phyloP scores from a whole-genome alignment of 1,284 basidiomycete genomes.

The Ganoderma resinaceum region DNA sequence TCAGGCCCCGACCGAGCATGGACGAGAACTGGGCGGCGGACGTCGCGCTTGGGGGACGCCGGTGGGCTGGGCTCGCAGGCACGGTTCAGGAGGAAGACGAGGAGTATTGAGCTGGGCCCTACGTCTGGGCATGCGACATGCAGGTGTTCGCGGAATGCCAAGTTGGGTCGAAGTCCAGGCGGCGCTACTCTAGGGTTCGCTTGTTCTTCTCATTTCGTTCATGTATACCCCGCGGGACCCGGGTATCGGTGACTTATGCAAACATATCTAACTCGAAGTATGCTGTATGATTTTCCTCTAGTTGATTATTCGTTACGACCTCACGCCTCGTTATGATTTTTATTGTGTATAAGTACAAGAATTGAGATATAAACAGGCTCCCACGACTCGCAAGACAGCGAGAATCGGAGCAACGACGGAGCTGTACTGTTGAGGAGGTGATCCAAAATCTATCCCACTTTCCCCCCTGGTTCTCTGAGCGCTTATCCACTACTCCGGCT shows the following conservation, averaged over 20 bases:
- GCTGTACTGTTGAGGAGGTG: no score
- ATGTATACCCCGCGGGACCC: neutral
- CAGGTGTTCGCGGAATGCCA: slow-evolving; percentile 2
- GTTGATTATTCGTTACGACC: slow-evolving; percentile 19
- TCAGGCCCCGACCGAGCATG: slow-evolving; percentile 76
- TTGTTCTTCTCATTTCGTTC: neutral
- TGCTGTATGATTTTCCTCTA: slow-evolving; percentile 17
- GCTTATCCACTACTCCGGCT: no score
- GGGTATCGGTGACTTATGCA: slow-evolving; percentile 23
- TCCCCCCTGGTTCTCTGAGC: no score
- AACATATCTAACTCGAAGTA: slow-evolving; percentile 26
- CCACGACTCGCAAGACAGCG: no score
- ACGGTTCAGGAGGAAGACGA: slow-evolving; percentile 46
- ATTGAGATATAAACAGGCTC: no score
- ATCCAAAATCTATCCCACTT: no score
- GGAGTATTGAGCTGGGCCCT: slow-evolving; percentile 34
- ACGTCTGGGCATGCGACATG: neutral
- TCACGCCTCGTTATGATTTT: slow-evolving; percentile 15
- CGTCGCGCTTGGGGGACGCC: slow-evolving; percentile 25
- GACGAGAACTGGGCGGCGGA: slow-evolving; percentile 46
- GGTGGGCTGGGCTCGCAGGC: slow-evolving; percentile 41
- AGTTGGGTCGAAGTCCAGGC: neutral
- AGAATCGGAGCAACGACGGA: no score
- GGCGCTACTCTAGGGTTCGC: neutral
- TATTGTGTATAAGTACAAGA: slow-evolving; percentile 11